phyloP scores from a whole-genome alignment of 768 basidiomycete species.

The Rhodocollybia butyracea region DNA sequence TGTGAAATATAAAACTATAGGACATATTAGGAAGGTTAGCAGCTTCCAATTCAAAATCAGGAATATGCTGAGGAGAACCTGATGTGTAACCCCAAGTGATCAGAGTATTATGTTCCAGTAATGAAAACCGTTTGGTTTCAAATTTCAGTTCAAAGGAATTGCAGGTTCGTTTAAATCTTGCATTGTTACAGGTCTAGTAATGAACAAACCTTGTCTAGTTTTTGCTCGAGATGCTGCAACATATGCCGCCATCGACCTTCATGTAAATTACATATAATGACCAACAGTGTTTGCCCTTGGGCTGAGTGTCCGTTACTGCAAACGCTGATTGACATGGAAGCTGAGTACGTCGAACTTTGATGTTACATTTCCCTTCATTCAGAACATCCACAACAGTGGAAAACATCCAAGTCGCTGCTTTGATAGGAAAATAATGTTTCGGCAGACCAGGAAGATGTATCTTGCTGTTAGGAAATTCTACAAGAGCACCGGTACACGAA shows the following conservation, averaged over 20 bases:
- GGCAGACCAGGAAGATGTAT: constrained; percentile 16
- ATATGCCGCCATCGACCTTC: constrained; percentile 24
- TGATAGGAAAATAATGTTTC: constrained; percentile 13
- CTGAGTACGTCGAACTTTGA: constrained; percentile 11
- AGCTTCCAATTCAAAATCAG: too few relatives aligned
- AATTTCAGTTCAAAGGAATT: background rate
- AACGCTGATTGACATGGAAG: constrained; percentile 24
- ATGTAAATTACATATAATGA: constrained; percentile 17
- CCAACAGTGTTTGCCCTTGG: constrained; percentile 25
- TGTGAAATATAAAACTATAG: too few relatives aligned
- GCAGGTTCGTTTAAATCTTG: constrained; percentile 19
- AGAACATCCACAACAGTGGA: background rate
- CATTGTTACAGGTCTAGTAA: constrained; percentile 16
- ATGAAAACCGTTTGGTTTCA: background rate
- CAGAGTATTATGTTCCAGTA: background rate
- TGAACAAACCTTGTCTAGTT: constrained; percentile 16
- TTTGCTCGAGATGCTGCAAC: constrained; percentile 25
- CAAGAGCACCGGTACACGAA: constrained; percentile 4
- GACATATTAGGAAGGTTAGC: too few relatives aligned
- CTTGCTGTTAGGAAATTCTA: constrained; percentile 17
- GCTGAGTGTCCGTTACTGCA: constrained; percentile 27
- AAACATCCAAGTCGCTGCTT: constrained; percentile 10
- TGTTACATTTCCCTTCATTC: background rate
- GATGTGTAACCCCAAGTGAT: too few relatives aligned
- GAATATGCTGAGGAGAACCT: too few relatives aligned